Percentiles rank a stretch among this genome's conserved stretches.
These are phyloP conservation scores for Gyromitra esculenta DNA, from an alignment of 2,329 filamentous ascomycete genomes.

Conservation along the genomic window DNA sequence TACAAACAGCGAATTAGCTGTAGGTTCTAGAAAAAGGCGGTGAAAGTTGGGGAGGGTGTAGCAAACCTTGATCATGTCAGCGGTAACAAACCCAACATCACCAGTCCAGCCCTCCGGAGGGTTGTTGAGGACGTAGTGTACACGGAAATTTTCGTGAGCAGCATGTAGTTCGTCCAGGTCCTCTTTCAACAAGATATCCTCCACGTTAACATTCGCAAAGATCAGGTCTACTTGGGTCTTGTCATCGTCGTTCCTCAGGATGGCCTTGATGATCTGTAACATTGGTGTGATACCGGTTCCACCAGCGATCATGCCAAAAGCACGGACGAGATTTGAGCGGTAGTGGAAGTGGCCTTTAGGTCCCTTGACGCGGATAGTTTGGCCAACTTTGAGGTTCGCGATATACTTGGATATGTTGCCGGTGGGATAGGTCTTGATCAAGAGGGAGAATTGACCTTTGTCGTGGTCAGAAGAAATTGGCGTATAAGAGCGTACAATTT, in stretches of 20 bases:
- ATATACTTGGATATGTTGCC: slow-evolving; percentile 60
- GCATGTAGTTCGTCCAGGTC: slow-evolving; percentile 68
- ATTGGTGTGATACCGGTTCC: slow-evolving; percentile 67
- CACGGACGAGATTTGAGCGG: slow-evolving; percentile 57
- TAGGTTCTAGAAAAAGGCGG: not conserved
- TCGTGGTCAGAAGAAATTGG: slow-evolving; percentile 61
- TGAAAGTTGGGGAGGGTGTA: slow-evolving; percentile 56
- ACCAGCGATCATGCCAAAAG: slow-evolving; percentile 61
- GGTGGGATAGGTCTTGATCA: slow-evolving; percentile 61
- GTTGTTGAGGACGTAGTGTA: slow-evolving; percentile 68
- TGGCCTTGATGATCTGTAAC: slow-evolving; percentile 71
- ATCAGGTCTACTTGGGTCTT: slow-evolving; percentile 68
- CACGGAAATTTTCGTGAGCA: slow-evolving; percentile 65
- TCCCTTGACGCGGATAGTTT: slow-evolving; percentile 60
- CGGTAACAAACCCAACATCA: slow-evolving; percentile 66
- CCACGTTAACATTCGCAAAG: slow-evolving; percentile 69
- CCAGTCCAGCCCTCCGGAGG: slow-evolving; percentile 64
- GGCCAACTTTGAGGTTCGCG: slow-evolving; percentile 58
- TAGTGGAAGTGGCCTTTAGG: slow-evolving; percentile 61
- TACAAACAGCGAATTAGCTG: slow-evolving; percentile 20
- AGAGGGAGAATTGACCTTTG: slow-evolving; percentile 59
- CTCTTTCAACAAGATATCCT: slow-evolving; percentile 69
- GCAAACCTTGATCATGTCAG: slow-evolving; percentile 63
- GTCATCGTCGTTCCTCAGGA: slow-evolving; percentile 70
- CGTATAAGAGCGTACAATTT: slow-evolving; percentile 67